These are phyloP conservation scores for Plasmodium adleri DNA, from an alignment of 169 alveolate genomes.

Conservation along the genomic window DNA sequence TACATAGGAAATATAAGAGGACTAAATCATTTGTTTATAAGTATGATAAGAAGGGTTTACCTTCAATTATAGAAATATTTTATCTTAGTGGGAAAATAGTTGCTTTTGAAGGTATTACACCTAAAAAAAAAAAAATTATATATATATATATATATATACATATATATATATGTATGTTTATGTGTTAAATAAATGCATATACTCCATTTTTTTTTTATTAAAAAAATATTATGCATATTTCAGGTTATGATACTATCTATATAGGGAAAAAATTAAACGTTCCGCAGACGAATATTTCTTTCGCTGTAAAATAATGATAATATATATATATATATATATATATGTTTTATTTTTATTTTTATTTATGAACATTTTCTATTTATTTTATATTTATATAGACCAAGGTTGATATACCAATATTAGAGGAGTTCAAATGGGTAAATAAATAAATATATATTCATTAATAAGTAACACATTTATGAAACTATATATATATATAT, in stretches of 20 bases:
- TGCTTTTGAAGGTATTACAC: constrained; percentile 63
- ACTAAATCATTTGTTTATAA: constrained; percentile 58
- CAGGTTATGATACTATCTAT: constrained; percentile 66
- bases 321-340: not conserved
- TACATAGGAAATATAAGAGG: constrained; percentile 55
- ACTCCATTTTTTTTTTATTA: no score
- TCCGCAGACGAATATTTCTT: constrained; percentile 70
- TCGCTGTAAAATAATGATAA: constrained; percentile 44
- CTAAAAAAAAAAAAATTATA: no score
- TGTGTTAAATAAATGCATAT: no score
- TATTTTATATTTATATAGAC: constrained; percentile 18
- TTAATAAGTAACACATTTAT: not conserved
- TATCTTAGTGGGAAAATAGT: constrained; percentile 65
- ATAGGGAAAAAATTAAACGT: constrained; percentile 28
- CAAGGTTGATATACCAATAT: constrained; percentile 60
- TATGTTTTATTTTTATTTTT: not conserved
- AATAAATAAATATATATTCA: not conserved
- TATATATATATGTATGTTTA: no score
- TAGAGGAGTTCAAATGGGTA: constrained; percentile 74
- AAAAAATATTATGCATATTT: not conserved
- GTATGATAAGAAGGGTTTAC: constrained; percentile 55
- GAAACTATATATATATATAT: no score
- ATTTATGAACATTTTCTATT: no score
- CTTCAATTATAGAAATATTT: constrained; percentile 39
- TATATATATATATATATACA: no score